Evolutionary conservation across 139 green algal genomes (phyloP), one percentile per base, ranked within the genome.

Genomic region (Diplosphaera chodatii): DNA sequence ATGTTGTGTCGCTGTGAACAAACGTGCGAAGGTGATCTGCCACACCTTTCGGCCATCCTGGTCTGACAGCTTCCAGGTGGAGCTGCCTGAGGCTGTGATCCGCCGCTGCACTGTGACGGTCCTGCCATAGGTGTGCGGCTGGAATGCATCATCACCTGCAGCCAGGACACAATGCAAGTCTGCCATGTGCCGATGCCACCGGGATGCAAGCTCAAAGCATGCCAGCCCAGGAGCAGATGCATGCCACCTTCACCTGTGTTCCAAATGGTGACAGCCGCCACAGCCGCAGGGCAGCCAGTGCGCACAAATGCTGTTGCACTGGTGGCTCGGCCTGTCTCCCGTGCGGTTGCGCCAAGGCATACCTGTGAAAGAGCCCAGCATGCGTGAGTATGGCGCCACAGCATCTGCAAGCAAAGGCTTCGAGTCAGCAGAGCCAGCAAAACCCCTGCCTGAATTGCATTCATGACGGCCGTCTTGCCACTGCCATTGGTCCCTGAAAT

Each of bases 401-500:
- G 37, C 37, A 48, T 48, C 37, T n/a, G n/a, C n/a, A n/a, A n/a
- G n/a, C n/a, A n/a, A n/a, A n/a, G n/a, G n/a, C n/a, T n/a, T n/a
- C n/a, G n/a, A n/a, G n/a, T n/a, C n/a, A n/a, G n/a, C n/a, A n/a
- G n/a, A n/a, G n/a, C n/a, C n/a, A n/a, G n/a, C n/a, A n/a, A n/a
- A n/a, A n/a, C n/a, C n/a, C 48, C 3, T 25, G 25, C 48, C 48
- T 59, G 74, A 68, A 94, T 67, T 13, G 81, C 87, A 63, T 90
- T 81, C 63, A 94, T 74, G 1, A 88, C 75, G 1, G 89, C 86
- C 18, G 59, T 80, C 74, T 94, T 94, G 67, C 89, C 89, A 64
- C 80, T 90, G 65, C 89, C 89, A 66, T 94, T 94, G 23, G 66
- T 64, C 62, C 89, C 89, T 23, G 59, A 83, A 18, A 94, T 71